Evolutionary conservation across 192 early-diverging fungal species (phyloP).

Genomic region (Backusella morwellensis): DNA sequence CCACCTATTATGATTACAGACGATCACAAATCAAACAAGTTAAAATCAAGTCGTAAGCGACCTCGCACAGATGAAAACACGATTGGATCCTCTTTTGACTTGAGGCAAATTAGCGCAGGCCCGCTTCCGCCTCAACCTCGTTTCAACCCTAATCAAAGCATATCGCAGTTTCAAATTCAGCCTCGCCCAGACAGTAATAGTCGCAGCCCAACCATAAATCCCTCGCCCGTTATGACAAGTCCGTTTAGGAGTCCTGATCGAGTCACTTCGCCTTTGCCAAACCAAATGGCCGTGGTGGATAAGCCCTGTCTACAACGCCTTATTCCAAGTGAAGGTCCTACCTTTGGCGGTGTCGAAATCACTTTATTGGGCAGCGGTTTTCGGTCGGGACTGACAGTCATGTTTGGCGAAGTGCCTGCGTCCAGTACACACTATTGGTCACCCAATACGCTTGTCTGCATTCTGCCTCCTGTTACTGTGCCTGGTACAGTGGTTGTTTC

Average conservation of each 20-base stretch:
- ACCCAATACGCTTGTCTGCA: constrained; percentile 68
- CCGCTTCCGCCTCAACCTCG: constrained; percentile 7
- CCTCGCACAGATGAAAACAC: constrained; percentile 21
- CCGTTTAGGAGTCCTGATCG: not conserved
- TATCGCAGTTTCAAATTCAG: not conserved
- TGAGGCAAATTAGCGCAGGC: constrained; percentile 3
- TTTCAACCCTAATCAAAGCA: not conserved
- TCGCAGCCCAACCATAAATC: not conserved
- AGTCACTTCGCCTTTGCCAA: not conserved
- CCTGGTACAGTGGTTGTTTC: constrained; percentile 63
- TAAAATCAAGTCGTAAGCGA: constrained; percentile 40
- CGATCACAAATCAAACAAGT: constrained; percentile 90
- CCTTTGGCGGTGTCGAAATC: constrained; percentile 73
- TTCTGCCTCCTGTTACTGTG: constrained; percentile 64
- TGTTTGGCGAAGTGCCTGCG: constrained; percentile 71
- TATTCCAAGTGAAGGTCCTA: constrained; percentile 75
- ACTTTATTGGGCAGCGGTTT: constrained; percentile 76
- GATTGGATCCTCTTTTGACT: not conserved
- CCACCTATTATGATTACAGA: constrained; percentile 97
- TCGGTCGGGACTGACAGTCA: constrained; percentile 63
- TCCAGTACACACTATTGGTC: constrained; percentile 71
- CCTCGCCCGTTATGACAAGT: not conserved
- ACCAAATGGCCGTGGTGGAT: not conserved
- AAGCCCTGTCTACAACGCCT: constrained; percentile 45
- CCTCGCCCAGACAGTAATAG: not conserved